Evolutionary conservation across 148 eudicot species (phyloP), one percentile per base, ranked within the genome.

Genomic region (Silene conica): DNA sequence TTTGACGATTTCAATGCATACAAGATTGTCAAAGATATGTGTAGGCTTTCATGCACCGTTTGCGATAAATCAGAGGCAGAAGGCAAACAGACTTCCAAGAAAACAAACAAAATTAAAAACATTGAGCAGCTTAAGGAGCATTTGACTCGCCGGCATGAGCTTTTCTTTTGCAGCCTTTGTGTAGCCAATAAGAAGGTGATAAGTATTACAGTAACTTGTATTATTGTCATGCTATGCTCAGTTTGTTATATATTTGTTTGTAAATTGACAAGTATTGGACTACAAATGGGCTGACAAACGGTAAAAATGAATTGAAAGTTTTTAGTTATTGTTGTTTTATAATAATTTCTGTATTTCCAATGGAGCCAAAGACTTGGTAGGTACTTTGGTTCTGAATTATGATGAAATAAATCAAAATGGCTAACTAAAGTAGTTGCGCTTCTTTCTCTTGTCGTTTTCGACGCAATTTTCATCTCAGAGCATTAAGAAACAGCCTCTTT

Each of bases 21-120:
- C 84, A 93, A 87, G 85, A 86, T 84, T 85, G 85, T 93, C 86
- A 89, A 84, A 81, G 91, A 93, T n/a, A 91, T 93, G 97, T 91
- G 97, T 80, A 89, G 76, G 88, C 89, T 93, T 66, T 91, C 98
- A 10, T 93, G 98, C 82, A 84, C 85, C 20, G 80, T 78, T 18
- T 91, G 98, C 80, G 98, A 93, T 80, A 91, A 86, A 68, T 59
- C 74, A 77, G 89, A 85, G 55, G 88, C 79, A 55, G 81, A 78
- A 60, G 74, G 86, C 10, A 74, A 62, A 63, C 86, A 77, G 75
- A 84, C 70, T 14, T 66, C 88, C 22, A 90, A 80, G 77, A 85
- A 87, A 78, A 82, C 77, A 22, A 77, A 72, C n/a, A 86, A 77
- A 84, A 85, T 91, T 63, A 80, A 84, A 83, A 89, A 84, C 69